phyloP scores from a whole-genome alignment of 768 basidiomycete species.

The Cytidiella melzeri region DNA sequence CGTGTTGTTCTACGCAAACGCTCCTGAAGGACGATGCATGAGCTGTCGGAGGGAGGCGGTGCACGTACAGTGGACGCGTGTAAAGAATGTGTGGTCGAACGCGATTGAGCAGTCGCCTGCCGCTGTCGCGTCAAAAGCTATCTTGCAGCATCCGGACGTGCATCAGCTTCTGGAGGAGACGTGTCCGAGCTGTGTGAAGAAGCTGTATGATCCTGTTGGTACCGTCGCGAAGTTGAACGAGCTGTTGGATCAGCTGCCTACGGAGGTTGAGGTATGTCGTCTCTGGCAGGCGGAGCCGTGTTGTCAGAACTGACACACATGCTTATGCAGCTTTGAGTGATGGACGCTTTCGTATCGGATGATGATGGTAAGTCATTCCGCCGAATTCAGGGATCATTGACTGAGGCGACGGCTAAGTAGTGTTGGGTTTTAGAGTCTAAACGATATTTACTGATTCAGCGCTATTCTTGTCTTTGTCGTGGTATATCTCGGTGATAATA shows the following conservation, averaged over 20 bases:
- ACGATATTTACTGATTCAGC: too few species aligned
- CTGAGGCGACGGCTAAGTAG: too few species aligned
- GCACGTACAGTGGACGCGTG: constrained; percentile 13
- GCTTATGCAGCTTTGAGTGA: too few species aligned
- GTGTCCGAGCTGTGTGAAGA: constrained; percentile 14
- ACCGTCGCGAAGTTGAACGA: constrained; percentile 14
- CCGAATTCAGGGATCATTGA: too few species aligned
- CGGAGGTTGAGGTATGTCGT: constrained; percentile 16
- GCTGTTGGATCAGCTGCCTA: constrained; percentile 15
- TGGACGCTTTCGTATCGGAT: too few species aligned
- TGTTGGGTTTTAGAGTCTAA: too few species aligned
- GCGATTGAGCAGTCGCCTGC: constrained; percentile 12
- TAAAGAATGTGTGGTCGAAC: constrained; percentile 15
- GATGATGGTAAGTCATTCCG: too few species aligned
- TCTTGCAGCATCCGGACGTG: constrained; percentile 7
- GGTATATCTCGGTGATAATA: too few species aligned
- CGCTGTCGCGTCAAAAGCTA: constrained; percentile 6
- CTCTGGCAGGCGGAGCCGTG: too few species aligned
- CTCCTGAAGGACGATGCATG: constrained; percentile 6
- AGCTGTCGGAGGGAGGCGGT: constrained; percentile 12
- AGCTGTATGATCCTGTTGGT: constrained; percentile 11
- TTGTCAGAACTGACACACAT: too few species aligned
- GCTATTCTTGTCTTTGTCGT: too few species aligned
- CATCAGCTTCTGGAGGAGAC: constrained; percentile 8
- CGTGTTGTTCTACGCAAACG: constrained; percentile 29